phyloP scores from a whole-genome alignment of 306 rosid species.

The Hippophae rhamnoides region DNA sequence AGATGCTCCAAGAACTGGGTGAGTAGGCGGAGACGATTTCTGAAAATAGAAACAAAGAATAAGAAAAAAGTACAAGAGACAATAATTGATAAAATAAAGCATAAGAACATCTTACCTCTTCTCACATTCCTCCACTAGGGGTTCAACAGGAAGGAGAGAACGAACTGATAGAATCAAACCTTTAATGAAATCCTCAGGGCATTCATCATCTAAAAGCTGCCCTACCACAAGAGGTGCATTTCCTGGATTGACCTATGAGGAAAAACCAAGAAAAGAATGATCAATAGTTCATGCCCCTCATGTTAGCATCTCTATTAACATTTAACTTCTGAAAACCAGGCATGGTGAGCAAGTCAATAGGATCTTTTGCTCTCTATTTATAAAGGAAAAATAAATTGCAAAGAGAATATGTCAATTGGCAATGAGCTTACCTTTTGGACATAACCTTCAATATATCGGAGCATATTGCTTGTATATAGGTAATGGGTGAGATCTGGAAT shows the following conservation, averaged over 20 bases:
- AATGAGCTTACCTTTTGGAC: constrained; percentile 76
- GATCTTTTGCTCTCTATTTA: neutral
- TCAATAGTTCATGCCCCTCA: neutral
- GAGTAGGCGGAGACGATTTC: constrained; percentile 91
- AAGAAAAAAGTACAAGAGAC: constrained; percentile 17
- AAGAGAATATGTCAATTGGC: constrained; percentile 3
- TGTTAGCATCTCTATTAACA: neutral
- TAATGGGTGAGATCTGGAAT: constrained; percentile 96
- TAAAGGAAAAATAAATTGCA: neutral
- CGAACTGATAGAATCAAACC: constrained; percentile 97
- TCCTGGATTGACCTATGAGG: constrained; percentile 86
- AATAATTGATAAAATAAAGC: neutral
- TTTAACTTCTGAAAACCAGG: neutral
- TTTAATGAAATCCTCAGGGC: constrained; percentile 97
- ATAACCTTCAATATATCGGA: constrained; percentile 96
- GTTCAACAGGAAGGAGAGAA: constrained; percentile 93
- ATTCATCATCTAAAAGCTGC: constrained; percentile 96
- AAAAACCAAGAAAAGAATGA: neutral
- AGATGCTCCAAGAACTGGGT: constrained; percentile 97
- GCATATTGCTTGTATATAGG: constrained; percentile 91
- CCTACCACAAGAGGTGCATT: constrained; percentile 97
- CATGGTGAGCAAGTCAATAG: no score
- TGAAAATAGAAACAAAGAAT: constrained; percentile 26
- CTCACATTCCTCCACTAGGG: constrained; percentile 91
- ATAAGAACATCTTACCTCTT: constrained; percentile 50